phyloP scores from a whole-genome alignment of 805 yeast genomes.

The Nakazawaea peltata region DNA sequence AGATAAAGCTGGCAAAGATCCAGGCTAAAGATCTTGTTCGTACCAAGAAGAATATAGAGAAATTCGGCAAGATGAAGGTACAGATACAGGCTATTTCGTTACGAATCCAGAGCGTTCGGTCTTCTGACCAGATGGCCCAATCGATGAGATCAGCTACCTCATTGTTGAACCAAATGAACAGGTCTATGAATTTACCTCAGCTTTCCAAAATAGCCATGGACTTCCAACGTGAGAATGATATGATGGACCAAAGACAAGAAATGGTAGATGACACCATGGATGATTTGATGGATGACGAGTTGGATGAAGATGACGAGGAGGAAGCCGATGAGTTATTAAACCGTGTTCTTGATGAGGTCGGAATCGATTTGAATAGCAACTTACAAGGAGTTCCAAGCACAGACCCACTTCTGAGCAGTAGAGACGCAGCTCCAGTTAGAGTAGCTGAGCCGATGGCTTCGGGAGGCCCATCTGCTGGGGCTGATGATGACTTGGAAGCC shows the following conservation, averaged over 20 bases:
- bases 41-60: slow-evolving; percentile 73
- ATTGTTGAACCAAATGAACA: slow-evolving; percentile 78
- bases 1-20: slow-evolving; percentile 80
- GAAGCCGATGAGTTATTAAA: slow-evolving; percentile 88
- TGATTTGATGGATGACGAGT: slow-evolving; percentile 89
- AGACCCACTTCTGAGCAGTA: neutral
- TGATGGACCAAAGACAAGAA: slow-evolving; percentile 98
- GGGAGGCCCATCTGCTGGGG: slow-evolving; percentile 30
- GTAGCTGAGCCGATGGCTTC: slow-evolving; percentile 47
- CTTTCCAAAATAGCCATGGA: slow-evolving; percentile 88
- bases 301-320: slow-evolving; percentile 71
- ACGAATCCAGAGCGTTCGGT: slow-evolving; percentile 85
- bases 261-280: slow-evolving; percentile 98
- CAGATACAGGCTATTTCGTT: slow-evolving; percentile 92
- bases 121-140: slow-evolving; percentile 90
- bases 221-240: slow-evolving; percentile 86
- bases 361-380: slow-evolving; percentile 63
- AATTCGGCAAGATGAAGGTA: slow-evolving; percentile 89
- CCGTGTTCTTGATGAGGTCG: slow-evolving; percentile 92
- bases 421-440: slow-evolving; percentile 1
- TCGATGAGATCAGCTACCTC: slow-evolving; percentile 93
- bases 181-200: slow-evolving; percentile 85
- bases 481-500: slow-evolving; percentile 83
- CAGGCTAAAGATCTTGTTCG: slow-evolving; percentile 94
- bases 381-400: slow-evolving; percentile 38